A percentile compares a stretch with the other conserved stretches of the same genome.
phyloP scores from a whole-genome alignment of 2,329 filamentous ascomycete genomes.

The Onygenales sp. region DNA sequence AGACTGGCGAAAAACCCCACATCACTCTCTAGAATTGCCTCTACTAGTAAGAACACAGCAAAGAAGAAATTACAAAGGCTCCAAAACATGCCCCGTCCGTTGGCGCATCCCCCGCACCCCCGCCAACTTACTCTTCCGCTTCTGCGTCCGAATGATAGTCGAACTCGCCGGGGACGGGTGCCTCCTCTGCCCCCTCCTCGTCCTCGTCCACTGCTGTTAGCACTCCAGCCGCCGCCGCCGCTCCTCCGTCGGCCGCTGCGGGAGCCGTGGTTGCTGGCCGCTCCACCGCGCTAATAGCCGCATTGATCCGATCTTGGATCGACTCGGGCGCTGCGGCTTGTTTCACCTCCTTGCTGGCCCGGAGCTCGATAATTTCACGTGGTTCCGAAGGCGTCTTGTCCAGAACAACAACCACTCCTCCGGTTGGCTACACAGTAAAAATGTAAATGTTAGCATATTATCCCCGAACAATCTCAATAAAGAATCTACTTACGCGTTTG shows the following conservation, averaged over 20 bases:
- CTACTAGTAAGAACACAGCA: not conserved
- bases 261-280: slow-evolving; percentile 10
- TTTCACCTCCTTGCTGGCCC: slow-evolving; percentile 62
- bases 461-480: slow-evolving; percentile 14
- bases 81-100: not conserved
- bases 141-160: slow-evolving; percentile 36
- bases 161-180: slow-evolving; percentile 38
- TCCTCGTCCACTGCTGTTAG: slow-evolving; percentile 77
- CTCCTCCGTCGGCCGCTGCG: slow-evolving; percentile 36
- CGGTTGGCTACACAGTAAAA: slow-evolving; percentile 58
- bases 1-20: not conserved
- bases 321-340: slow-evolving; percentile 33
- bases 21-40: not conserved
- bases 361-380: slow-evolving; percentile 79
- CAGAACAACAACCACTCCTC: slow-evolving; percentile 82
- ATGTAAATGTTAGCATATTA: slow-evolving; percentile 26
- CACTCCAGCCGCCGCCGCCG: slow-evolving; percentile 67
- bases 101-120: not conserved
- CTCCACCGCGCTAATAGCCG: slow-evolving; percentile 25
- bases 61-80: not conserved
- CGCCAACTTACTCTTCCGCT: slow-evolving; percentile 13
- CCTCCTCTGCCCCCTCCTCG: slow-evolving; percentile 39
- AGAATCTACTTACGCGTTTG: slow-evolving; percentile 57
- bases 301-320: slow-evolving; percentile 35
- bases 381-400: slow-evolving; percentile 72